Evolutionary conservation across 2,329 filamentous ascomycete genomes (phyloP), one percentile per base, ranked within the genome.

Genomic region (Fusarium fujikuroi): DNA sequence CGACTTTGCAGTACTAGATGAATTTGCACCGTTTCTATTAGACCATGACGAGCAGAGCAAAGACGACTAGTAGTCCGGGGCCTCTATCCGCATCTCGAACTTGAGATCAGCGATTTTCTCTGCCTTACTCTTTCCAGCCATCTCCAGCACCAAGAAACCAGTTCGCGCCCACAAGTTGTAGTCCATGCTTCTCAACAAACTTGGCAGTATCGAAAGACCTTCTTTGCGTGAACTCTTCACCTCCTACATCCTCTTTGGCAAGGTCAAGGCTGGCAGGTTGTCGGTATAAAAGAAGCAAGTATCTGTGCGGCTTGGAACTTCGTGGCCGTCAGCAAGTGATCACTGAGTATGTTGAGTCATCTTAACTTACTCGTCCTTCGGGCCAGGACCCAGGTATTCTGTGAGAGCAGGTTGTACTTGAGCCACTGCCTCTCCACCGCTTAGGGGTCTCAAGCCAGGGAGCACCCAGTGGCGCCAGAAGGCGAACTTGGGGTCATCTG

Each of bases 391-490:
- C 21, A 85, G 78, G 68, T 85, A 86, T 39, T 81, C 80, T 8
- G 85, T 86, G 57, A 85, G 63, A 18, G 81, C 76, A 40, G 75
- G 76, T 65, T 81, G 80, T 14, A 79, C 78, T 69, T 79, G 68
- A 1, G 75, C 78, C 9, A 78, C 77, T 4, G 75, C 72, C 4
- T 63, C 72, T 2, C 71, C 74, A 4, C 63, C 72, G 32, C 71
- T 63, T 47, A 77, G 43, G 4, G 84, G 81, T 62, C 80, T 80
- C 57, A 86, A 50, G 0, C 84, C 84, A 8, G 81, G 78, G 1
- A 88, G 76, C 32, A 89, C 81, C 85, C 86, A 89, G 73, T 89
- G 87, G 25, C 87, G 81, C 86, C 87, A 89, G 74, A 86, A 88
- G 0, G 86, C 85, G 74, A 87, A 88, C 73, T 86, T 88, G 10